Base-by-base conservation (phyloP, 2,329 filamentous ascomycete genomes). In the Pseudogymnoascus pannorum region DNA sequence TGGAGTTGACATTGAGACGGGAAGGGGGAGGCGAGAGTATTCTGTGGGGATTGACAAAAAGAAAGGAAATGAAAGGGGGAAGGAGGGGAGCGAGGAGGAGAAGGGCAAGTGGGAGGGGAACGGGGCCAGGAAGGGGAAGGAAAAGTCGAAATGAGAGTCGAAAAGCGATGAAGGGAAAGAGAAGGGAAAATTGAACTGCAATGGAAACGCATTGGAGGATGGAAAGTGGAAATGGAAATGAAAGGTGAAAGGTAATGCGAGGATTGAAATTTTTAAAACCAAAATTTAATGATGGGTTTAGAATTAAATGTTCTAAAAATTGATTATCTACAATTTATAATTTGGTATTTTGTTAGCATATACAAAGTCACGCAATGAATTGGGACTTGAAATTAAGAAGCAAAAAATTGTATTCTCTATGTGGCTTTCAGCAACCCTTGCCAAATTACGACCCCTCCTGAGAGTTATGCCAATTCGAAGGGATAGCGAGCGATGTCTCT, bases 381-480 rank as follows among this genome's bases (percentile, higher is more conserved):
- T 3, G 9, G 24, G 24, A 18, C n/a, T 6, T 29, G 8, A 29
- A 51, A 51, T 14, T 54, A 54, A 54, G 26, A 54, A 54, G 48
- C 48, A 22, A 54, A 54, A 54, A 54, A 31, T 18, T 11, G 16
- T 31, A 54, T 54, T 54, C 26, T 54, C 48, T 54, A 54, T 31
- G 48, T 29, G 2, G 26, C 26, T 22, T 42, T 42, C 26, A 54
- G 24, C 44, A 29, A 54, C 24, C n/a, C 26, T 5, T 20, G 9
- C 48, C 26, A 54, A 54, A 31, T 54, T 26, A 54, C 26, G 48
- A 54, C 5, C 26, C 48, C 11, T 54, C 48, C n/a, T 26, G 48
- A 54, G 48, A 9, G n/a, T 54, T 54, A 20, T 24, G 4, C 48
- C 48, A 54, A 54, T 54, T 54, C 48, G 48, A 54, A 54, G 48